Evolutionary conservation across 148 eudicot species (phyloP), one percentile per base, ranked within the genome.

Genomic region (Vaccinium vitisidaea): DNA sequence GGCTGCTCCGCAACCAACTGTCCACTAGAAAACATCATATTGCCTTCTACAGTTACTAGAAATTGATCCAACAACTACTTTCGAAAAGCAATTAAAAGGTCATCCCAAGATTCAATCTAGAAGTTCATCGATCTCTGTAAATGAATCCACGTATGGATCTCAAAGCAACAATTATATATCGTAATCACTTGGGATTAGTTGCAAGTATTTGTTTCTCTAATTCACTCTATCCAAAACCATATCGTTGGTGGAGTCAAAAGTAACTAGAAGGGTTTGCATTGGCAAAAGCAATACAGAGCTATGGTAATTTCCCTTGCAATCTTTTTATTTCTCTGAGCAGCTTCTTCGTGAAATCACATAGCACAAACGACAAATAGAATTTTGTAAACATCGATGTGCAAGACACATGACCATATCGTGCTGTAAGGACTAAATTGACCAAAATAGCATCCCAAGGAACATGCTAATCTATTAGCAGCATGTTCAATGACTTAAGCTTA

Each of bases 1-100:
- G 43, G 91, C 92, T 23, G 89, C 88, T 87, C 92, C 92, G 80
- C 90, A 90, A 67, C 92, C 92, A 81, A 89, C 87, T 90, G 87
- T 6, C 8, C 79, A 82, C n/a, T 13, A 75, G 30, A 1, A 76
- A 80, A 43, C 55, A 48, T 30, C 43, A 65, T 11, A 25, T 48
- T 2, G 3, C 30, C 46, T 46, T 80, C 21, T 11, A 55, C 75
- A 27, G 70, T n/a, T 23, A 79, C 5, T 16, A 32, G 19, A 54
- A 67, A 67, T 63, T 43, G 59, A 27, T 69, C 43, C 59, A 1
- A 67, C 6, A 49, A 23, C 27, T 67, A 30, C 11, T 54, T 80
- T 10, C 15, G 43, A 36, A 30, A 15, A 49, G 55, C 23, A 80
- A 11, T 69, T 36, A 27, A 9, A 56, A 39, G 43, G n/a, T 16